These are phyloP conservation scores for Fusarium haematococcum DNA, from an alignment of 2,329 filamentous ascomycete species.

Conservation along the genomic window DNA sequence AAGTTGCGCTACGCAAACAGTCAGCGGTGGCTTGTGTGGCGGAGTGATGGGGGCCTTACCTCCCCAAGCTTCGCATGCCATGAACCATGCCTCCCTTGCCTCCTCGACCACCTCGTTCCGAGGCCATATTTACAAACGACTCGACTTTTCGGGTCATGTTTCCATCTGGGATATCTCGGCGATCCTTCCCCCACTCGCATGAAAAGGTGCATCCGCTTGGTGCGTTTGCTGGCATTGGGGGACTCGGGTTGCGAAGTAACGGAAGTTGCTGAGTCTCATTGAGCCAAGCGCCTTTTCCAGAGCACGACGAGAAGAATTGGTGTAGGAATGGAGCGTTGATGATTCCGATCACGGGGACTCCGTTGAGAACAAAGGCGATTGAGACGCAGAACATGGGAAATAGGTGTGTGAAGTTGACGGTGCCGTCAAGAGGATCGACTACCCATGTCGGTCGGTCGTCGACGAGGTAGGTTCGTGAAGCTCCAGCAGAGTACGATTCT, in stretches of 20 bases:
- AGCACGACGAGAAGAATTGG: constrained; percentile 76
- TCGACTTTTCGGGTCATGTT: constrained; percentile 80
- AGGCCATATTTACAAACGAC: constrained; percentile 80
- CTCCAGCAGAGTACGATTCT: constrained; percentile 78
- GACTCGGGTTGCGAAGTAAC: constrained; percentile 70
- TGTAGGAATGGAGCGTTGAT: constrained; percentile 78
- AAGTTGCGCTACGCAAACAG: constrained; percentile 67
- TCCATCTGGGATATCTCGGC: constrained; percentile 72
- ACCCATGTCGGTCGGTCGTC: constrained; percentile 75
- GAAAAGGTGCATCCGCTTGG: constrained; percentile 78
- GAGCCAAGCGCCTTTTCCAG: constrained; percentile 75
- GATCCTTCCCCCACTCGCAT: constrained; percentile 85
- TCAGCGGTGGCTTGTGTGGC: neutral
- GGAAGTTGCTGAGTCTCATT: constrained; percentile 74
- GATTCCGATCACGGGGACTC: constrained; percentile 74
- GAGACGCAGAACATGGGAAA: constrained; percentile 87
- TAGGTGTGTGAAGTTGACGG: constrained; percentile 84
- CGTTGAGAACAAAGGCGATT: constrained; percentile 74
- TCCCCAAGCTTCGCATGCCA: constrained; percentile 77
- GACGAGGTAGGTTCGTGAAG: constrained; percentile 77
- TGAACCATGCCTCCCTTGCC: constrained; percentile 85
- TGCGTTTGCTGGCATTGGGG: constrained; percentile 71
- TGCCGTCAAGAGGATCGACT: constrained; percentile 82
- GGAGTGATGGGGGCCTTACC: constrained; percentile 43
- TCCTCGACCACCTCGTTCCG: constrained; percentile 70